Percentiles rank a stretch among this genome's conserved stretches.
phyloP scores from a whole-genome alignment of 495 filamentous ascomycete genomes.

The Talaromyces proteolyticus region DNA sequence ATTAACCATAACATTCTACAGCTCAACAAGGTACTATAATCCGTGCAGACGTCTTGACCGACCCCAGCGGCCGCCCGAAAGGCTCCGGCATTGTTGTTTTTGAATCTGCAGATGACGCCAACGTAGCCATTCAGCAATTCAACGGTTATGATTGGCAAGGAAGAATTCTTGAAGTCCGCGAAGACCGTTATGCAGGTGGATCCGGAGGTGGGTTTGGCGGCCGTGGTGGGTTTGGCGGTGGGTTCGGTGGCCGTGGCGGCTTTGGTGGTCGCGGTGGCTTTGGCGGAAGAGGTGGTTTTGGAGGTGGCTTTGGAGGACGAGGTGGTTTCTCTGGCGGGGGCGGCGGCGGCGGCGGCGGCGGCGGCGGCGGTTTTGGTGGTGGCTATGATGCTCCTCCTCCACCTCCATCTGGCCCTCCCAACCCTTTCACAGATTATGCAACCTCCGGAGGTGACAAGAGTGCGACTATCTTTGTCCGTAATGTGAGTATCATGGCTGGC shows the following conservation, averaged over 20 bases:
- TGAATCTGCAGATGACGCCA: slow-evolving; percentile 88
- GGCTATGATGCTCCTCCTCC: slow-evolving; percentile 39
- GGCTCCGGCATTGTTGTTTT: slow-evolving; percentile 97
- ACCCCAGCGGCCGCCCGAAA: slow-evolving; percentile 86
- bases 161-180: slow-evolving; percentile 85
- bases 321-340: slow-evolving; percentile 42
- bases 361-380: slow-evolving; percentile 30
- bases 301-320: slow-evolving; percentile 51
- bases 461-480: slow-evolving; percentile 88
- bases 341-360: slow-evolving; percentile 43
- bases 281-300: slow-evolving; percentile 45
- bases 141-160: slow-evolving; percentile 99
- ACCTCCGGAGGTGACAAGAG: slow-evolving; percentile 81
- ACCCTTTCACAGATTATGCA: slow-evolving; percentile 92
- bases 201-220: slow-evolving; percentile 45
- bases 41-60: slow-evolving; percentile 91
- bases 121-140: slow-evolving; percentile 92
- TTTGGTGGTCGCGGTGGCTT: slow-evolving; percentile 42
- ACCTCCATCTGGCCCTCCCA: slow-evolving; percentile 55
- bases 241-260: slow-evolving; percentile 39
- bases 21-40: slow-evolving; percentile 75
- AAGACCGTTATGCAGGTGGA: slow-evolving; percentile 84
- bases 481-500: slow-evolving; percentile 56
- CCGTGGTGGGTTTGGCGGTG: slow-evolving; percentile 37
- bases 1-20: slow-evolving; percentile 36